Conservation (phyloP, 2,329 filamentous ascomycete genomes). For the Exophiala aquamarina region DNA sequence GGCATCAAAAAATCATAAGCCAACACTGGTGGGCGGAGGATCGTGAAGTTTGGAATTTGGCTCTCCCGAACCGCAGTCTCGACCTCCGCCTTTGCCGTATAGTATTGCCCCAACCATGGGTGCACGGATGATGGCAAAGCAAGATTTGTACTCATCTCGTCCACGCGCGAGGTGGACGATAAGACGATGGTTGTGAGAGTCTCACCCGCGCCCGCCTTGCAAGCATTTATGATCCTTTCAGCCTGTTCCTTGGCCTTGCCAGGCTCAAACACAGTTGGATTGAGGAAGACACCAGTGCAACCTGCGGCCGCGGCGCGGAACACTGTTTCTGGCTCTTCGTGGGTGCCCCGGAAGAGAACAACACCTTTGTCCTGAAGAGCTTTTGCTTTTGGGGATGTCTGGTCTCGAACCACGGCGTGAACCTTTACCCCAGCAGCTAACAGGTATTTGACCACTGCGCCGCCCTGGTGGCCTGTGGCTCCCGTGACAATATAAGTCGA, state of each 20-base stretch:
- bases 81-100: conserved; percentile 41
- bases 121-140: conserved; percentile 31
- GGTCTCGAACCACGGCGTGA: conserved; percentile 60
- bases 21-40: conserved; percentile 53
- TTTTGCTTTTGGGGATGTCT: conserved; percentile 49
- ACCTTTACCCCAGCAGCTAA: conserved; percentile 44
- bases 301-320: conserved; percentile 19
- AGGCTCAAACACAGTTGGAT: conserved; percentile 12
- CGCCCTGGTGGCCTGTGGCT: conserved; percentile 43
- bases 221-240: conserved; percentile 5
- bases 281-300: conserved; percentile 27
- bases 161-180: conserved; percentile 9
- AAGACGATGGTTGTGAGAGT: conserved; percentile 31
- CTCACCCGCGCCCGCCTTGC: conserved; percentile 31
- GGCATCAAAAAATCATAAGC: conserved; percentile 53
- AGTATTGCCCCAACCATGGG: conserved; percentile 25
- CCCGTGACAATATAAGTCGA: conserved; percentile 35
- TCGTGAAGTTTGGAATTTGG: conserved; percentile 47
- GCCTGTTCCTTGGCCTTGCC: conserved; percentile 31
- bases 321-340: conserved; percentile 42
- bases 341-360: conserved; percentile 57
- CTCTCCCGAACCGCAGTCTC: conserved; percentile 40
- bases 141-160: neutral
- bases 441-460: conserved; percentile 35
- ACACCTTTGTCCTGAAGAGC: conserved; percentile 50